Base-by-base conservation (phyloP, 148 eudicot genomes). In the Rhododendron kiyosumense region DNA sequence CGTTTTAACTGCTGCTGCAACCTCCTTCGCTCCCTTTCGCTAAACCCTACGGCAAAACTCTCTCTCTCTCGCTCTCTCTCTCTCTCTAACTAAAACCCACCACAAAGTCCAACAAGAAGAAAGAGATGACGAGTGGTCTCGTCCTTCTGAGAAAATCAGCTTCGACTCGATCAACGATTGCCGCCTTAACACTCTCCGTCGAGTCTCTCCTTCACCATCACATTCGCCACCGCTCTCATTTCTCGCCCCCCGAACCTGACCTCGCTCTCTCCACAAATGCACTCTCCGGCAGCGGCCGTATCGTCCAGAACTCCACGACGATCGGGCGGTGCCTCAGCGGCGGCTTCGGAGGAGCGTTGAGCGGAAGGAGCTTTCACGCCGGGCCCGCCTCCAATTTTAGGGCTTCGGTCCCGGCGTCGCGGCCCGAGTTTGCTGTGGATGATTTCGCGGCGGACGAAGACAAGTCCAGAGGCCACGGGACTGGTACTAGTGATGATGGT, bases 401-500 rank as follows among this genome's bases (percentile, higher is more conserved):
- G 80, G 87, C 88, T 49, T 85, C 92, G 2, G 54, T 52, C 9
- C 89, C 48, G 12, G 80, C 83, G 3, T 89, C 85, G 28, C 88
- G 84, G 48, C 88, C 92, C 8, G 91, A 90, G 52, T 87, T 51
- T 48, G 94, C 94, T 0, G 85, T 87, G 1, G 91, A 89, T 6
- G 93, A 91, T 84, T 86, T 84, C 12, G 86, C 89, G 0, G 84
- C 88, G 0, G 94, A 90, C 13, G 93, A 91, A 1, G 92, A 88
- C 26, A 90, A 89, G 76, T 26, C 76, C 65, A 48, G 49, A 13
- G 34, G 51, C 10, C 8, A 63, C 5, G 36, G 51, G 49, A 51
- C 26, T 18, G 81, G 85, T 3, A 85, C 84, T 1, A 86, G 65
- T 17, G 93, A 88, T 76, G 95, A 92, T 12, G 90, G 98, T 7